Percentiles rank a stretch among this genome's conserved stretches.
These are phyloP conservation scores for Viridothelium virens DNA, from an alignment of 495 filamentous ascomycete genomes.

Conservation along the genomic window DNA sequence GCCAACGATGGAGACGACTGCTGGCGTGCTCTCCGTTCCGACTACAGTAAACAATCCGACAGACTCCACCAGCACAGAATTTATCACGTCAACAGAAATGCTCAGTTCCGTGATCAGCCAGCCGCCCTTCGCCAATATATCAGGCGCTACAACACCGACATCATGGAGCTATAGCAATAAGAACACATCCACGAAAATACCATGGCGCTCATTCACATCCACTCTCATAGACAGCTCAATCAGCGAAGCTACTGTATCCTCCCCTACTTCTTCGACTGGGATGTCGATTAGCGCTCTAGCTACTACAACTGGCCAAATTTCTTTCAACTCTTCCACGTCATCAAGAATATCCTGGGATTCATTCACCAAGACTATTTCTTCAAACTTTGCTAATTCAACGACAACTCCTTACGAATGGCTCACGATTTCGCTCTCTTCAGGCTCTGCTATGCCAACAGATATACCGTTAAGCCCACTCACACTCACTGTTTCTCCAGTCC, in stretches of 20 bases:
- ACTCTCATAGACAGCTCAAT: neutral
- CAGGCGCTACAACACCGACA: neutral
- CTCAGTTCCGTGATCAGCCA: neutral
- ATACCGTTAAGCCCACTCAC: neutral
- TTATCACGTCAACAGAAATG: neutral
- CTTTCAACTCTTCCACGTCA: neutral
- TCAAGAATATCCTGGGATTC: neutral
- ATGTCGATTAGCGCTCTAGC: no score
- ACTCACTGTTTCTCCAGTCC: neutral
- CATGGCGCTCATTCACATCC: neutral
- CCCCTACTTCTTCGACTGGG: neutral
- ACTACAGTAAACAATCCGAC: neutral
- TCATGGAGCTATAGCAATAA: neutral
- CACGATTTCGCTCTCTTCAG: neutral
- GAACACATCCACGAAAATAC: neutral
- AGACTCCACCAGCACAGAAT: neutral
- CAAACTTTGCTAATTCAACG: neutral
- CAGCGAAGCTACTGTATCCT: neutral
- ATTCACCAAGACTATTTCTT: neutral
- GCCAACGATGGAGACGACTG: neutral
- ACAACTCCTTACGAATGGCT: neutral
- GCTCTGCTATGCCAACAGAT: neutral
- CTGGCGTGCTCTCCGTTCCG: neutral
- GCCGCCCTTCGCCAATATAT: conserved; percentile 1
- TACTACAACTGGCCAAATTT: no score